Evolutionary conservation across 805 yeast genomes (phyloP).

Genomic region (Schizosaccharomyces japonicus): DNA sequence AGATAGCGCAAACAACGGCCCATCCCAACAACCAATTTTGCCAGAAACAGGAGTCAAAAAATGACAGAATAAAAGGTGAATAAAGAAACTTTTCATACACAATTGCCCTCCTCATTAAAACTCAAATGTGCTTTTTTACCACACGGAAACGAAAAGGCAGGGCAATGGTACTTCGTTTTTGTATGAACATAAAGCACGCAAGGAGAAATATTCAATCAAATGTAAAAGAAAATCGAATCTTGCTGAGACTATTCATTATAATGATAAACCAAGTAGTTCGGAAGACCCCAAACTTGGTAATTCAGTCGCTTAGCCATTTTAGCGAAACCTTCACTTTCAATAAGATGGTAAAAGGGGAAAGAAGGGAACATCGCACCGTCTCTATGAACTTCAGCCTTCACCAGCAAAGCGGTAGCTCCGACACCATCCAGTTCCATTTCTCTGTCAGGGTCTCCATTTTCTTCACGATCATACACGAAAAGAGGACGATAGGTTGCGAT

Average conservation of each 20-base stretch:
- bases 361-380: conserved; percentile 99
- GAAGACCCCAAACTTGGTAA: conserved; percentile 75
- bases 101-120: not conserved
- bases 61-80: not conserved
- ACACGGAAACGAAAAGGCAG: too few relatives aligned
- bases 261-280: conserved; percentile 33
- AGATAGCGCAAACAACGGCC: too few relatives aligned
- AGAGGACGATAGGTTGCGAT: conserved; percentile 82
- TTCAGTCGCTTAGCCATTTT: conserved; percentile 87
- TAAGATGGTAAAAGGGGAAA: conserved; percentile 86
- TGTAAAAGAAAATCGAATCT: not conserved
- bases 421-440: conserved; percentile 88
- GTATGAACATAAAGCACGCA: not conserved
- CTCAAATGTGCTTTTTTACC: too few relatives aligned
- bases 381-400: conserved; percentile 90
- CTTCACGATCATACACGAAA: conserved; percentile 66
- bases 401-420: conserved; percentile 91
- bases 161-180: too few relatives aligned
- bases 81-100: not conserved
- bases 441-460: conserved; percentile 33
- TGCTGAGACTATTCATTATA: not conserved
- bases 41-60: not conserved
- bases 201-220: not conserved
- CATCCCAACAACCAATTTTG: too few relatives aligned
- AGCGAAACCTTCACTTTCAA: conserved; percentile 95